A percentile compares a stretch with the other conserved stretches of the same genome.
These are phyloP conservation scores for Fraxinus sp. DNA, from an alignment of 305 asterid genomes.

Conservation along the genomic window DNA sequence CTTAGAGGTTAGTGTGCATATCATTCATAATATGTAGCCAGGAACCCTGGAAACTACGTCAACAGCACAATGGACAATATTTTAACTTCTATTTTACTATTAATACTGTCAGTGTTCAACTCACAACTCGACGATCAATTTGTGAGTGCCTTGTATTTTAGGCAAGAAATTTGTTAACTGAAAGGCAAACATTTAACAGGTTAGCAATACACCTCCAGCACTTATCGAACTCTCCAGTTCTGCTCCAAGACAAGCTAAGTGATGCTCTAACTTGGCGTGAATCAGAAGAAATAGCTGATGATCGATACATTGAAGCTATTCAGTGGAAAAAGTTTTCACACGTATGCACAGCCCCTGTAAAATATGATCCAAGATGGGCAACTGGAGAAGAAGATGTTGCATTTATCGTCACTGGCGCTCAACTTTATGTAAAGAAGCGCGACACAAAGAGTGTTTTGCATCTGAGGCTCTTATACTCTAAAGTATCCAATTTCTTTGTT, in stretches of 20 bases:
- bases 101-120: not conserved
- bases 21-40: not conserved
- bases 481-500: constrained; percentile 40
- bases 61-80: not conserved
- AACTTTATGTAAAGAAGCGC: constrained; percentile 54
- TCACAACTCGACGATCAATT: not conserved
- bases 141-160: not conserved
- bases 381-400: constrained; percentile 32
- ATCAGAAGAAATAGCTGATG: constrained; percentile 47
- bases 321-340: constrained; percentile 83
- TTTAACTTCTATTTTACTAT: not conserved
- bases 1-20: not conserved
- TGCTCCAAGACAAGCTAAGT: constrained; percentile 47
- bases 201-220: constrained; percentile 80
- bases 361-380: constrained; percentile 59
- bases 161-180: not conserved
- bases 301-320: constrained; percentile 55
- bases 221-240: constrained; percentile 53
- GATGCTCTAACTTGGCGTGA: constrained; percentile 48
- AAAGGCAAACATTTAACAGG: constrained; percentile 35
- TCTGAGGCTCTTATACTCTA: constrained; percentile 56
- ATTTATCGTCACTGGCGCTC: constrained; percentile 88
- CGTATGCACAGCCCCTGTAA: constrained; percentile 68
- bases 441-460: constrained; percentile 50
- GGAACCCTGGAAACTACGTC: not conserved